Conservation (phyloP, 1,284 basidiomycete species). For the Ustilago bromivora region DNA sequence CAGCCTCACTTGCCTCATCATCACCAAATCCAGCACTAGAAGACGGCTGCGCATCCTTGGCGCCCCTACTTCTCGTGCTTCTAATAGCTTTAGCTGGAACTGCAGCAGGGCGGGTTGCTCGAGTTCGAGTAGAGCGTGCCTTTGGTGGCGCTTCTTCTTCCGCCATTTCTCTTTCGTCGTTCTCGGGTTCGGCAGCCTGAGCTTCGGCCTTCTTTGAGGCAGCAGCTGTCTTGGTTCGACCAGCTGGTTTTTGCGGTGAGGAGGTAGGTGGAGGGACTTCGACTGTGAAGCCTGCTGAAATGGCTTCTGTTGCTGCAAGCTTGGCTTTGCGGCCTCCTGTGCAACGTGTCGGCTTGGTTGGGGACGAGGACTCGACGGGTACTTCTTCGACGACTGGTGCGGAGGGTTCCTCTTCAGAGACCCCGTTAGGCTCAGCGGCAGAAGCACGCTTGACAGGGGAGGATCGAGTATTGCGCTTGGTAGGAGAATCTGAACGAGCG, state of each 20-base stretch:
- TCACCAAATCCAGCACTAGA: conserved; percentile 38
- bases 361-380: conserved; percentile 15
- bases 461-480: conserved; percentile 28
- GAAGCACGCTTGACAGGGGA: conserved; percentile 28
- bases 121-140: conserved; percentile 21
- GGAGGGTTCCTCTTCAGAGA: neutral
- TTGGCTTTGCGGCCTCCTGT: conserved; percentile 32
- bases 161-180: neutral
- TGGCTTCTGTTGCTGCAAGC: conserved; percentile 24
- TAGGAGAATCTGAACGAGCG: conserved; percentile 26
- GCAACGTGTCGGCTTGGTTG: conserved; percentile 27
- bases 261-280: neutral
- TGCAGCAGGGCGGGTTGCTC: conserved; percentile 11
- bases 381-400: neutral
- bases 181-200: too few species aligned
- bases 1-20: conserved; percentile 40
- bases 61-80: conserved; percentile 9
- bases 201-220: conserved; percentile 1
- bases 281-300: conserved; percentile 15
- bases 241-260: conserved; percentile 25
- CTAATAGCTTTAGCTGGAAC: conserved; percentile 8
- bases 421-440: neutral
- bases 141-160: conserved; percentile 18
- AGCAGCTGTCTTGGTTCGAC: conserved; percentile 10
- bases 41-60: conserved; percentile 21